Base-by-base conservation (phyloP, 2,329 filamentous ascomycete genomes). In the Aspergillus neoniger region DNA sequence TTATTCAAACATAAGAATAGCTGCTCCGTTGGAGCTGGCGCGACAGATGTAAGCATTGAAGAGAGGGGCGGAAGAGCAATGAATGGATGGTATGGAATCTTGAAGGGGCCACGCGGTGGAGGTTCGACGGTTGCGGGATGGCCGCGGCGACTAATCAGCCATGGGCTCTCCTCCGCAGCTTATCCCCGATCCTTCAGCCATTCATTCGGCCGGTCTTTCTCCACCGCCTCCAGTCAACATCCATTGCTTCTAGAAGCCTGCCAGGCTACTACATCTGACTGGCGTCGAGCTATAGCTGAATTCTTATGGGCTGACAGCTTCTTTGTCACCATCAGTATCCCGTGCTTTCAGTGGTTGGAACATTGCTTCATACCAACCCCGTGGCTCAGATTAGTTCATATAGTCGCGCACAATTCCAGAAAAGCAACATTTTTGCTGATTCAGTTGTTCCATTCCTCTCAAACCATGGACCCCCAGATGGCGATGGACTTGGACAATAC, bases 401-500 rank as follows among this genome's bases (percentile, higher is more conserved):
- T 30, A 49, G 12, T 49, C 28, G 23, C 15, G 4, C 44, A n/a
- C 14, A 17, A 28, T 28, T 21, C 10, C 14, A 8, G 44, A n/a
- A n/a, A 23, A 17, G 23, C 12, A 23, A 23, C 15, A 17, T 19
- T 9, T 17, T 43, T 28, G 15, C 15, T 25, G 14, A 14, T 28
- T 17, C 39, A 3, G 6, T 28, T 8, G 7, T 28, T 28, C 25
- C 25, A 28, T 28, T 28, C 2, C 2, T 8, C 7, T 8, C 25
- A 14, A 19, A 12, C 52, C 44, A 65, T 64, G 61, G 63, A 64
- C 12, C 30, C 62, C 19, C 47, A 62, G 56, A 83, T 83, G 80
- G 77, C 61, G 56, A 83, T 83, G 80, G 77, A 82, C 55, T 47
- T 81, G 28, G 80, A 82, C 64, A 23, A 58, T 9, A 55, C 59